Evolutionary conservation across 2,329 filamentous ascomycete species (phyloP), one percentile per base, ranked within the genome.

Genomic region (Coleophoma crateriformis): DNA sequence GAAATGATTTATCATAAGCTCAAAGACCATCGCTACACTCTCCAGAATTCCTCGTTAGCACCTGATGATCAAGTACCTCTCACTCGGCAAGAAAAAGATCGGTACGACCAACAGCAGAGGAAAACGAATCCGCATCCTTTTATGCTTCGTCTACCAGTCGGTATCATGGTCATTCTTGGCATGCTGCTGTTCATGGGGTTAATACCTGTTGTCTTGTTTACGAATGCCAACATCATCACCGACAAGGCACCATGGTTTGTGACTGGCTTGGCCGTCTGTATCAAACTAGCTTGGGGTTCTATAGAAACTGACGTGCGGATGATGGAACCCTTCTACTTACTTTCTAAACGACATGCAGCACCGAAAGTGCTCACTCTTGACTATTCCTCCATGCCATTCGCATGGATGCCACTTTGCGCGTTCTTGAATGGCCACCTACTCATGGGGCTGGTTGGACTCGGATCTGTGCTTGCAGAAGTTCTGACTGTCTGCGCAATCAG

Each of bases 261-360:
- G 33, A 89, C 86, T 0, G 74, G 76, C 3, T 61, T 87, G 7
- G 82, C 85, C 1, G 83, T 88, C 17, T 66, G 74, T 50, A 76
- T 89, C 58, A 88, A 87, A 64, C 73, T 88, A 19, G 70, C 76
- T 42, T 90, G 85, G 85, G 77, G 77, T 52, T 78, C 80, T 3
- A 72, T 89, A 53, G 87, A 89, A 60, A 84, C 79, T 49, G 78
- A 82, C 22, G 75, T 88, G 43, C 82, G 85, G 39, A 84, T 88
- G 75, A 80, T 88, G 65, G 84, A 89, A 64, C 86, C 86, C 2
- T 90, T 86, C 61, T 87, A 84, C 62, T 79, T 87, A 51, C 76
- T 90, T 2, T 84, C 80, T 13, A 73, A 73, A 47, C 77, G 86
- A 3, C 79, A 85, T 55, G 85, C 85, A 3, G 78, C 82, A 1